Conservation (phyloP, 257 asterid species). For the Solanum tarijense region DNA sequence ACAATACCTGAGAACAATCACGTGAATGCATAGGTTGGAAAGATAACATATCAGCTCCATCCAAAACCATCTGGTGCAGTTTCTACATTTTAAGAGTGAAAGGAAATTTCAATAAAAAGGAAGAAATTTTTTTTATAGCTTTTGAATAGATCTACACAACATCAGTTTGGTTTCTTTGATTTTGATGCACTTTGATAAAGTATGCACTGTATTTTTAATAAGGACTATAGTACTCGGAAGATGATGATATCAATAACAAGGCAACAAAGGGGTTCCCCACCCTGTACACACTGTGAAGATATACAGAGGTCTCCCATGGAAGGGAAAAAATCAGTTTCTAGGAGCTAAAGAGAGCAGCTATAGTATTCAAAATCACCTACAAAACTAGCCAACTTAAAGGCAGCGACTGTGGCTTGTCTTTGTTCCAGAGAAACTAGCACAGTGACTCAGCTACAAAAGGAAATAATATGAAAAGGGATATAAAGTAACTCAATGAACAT, state of each 20-base stretch:
- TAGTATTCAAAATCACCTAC: not conserved
- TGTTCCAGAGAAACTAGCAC: not conserved
- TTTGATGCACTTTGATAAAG: not conserved
- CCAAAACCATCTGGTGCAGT: conserved; percentile 70
- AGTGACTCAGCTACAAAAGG: not conserved
- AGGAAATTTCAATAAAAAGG: conserved; percentile 1
- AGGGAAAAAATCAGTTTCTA: not conserved
- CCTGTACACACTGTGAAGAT: not conserved
- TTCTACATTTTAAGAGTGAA: conserved; percentile 37
- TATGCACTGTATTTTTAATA: not conserved
- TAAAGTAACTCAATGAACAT: not conserved
- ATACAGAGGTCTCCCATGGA: not conserved
- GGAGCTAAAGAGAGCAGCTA: not conserved
- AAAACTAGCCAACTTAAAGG: not conserved
- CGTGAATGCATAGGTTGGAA: conserved; percentile 81
- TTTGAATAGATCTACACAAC: not conserved
- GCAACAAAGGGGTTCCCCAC: not conserved
- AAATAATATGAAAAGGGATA: not conserved
- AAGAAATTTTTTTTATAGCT: not conserved
- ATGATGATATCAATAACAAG: not conserved
- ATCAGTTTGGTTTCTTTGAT: not conserved
- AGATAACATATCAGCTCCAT: conserved; percentile 59
- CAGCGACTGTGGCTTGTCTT: not conserved
- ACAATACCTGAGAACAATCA: conserved; percentile 87
- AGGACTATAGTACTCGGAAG: not conserved